These are phyloP conservation scores for Saturnispora serradocipensis DNA, from an alignment of 805 yeast genomes.

Conservation along the genomic window DNA sequence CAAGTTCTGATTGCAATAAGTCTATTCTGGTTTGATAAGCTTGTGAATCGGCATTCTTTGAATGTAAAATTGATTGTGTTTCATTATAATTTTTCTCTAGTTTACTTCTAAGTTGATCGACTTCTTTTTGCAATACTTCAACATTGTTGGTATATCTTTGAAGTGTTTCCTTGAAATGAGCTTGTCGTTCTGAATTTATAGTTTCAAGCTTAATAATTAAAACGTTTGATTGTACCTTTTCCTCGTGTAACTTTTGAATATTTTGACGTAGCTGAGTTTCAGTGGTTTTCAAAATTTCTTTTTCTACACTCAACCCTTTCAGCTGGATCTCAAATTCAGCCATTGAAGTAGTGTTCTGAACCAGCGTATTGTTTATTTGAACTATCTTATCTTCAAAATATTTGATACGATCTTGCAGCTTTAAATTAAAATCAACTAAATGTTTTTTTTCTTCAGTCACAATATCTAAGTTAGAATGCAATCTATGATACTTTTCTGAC, in stretches of 20 bases:
- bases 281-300: constrained; percentile 37
- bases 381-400: constrained; percentile 43
- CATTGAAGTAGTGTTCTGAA: constrained; percentile 39
- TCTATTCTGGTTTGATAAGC: constrained; percentile 56
- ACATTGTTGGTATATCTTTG: constrained; percentile 40
- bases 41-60: constrained; percentile 47
- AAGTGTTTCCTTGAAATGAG: constrained; percentile 39
- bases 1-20: constrained; percentile 37
- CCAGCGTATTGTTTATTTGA: constrained; percentile 42
- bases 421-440: constrained; percentile 30
- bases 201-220: constrained; percentile 53
- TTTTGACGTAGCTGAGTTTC: constrained; percentile 46
- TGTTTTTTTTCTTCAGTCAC: constrained; percentile 38
- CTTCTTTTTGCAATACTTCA: constrained; percentile 39
- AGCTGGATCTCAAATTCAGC: constrained; percentile 38
- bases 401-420: constrained; percentile 34
- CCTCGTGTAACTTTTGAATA: constrained; percentile 43
- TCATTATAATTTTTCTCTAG: constrained; percentile 43
- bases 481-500: constrained; percentile 39
- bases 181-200: constrained; percentile 52
- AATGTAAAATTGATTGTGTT: constrained; percentile 38
- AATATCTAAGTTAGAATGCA: constrained; percentile 32
- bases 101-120: constrained; percentile 35
- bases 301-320: constrained; percentile 46
- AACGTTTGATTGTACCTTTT: constrained; percentile 48